Evolutionary conservation across 805 yeast species (phyloP), one percentile per base, ranked within the genome.

Genomic region (Schwanniomyces occidentalis): DNA sequence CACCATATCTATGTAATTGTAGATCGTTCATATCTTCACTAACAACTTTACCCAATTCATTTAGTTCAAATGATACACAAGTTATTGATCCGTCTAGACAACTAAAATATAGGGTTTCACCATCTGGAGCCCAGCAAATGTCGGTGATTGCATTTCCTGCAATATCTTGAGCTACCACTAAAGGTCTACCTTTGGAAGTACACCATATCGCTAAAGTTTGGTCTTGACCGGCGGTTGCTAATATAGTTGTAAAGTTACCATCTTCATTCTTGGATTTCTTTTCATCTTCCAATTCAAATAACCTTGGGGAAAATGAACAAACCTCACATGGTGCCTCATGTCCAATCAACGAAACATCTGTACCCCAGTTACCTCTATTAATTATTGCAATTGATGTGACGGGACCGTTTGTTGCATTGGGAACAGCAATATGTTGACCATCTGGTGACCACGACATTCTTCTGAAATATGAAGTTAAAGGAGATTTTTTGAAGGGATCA

Each of bases 141-240:
- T 91, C 99, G 0, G 96, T 88, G 19, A 93, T 82, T 0, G 96
- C 75, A 45, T 85, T 87, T 24, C 71, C 67, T 3, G 84, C 75
- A 10, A 91, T 73, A 43, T 90, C 95, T 25, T 77, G 77, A 1
- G 90, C 86, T 6, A 89, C 86, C 8, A 85, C 73, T 31, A 93
- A 58, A 1, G 99, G 98, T 32, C 86, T 71, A 4, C 89, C 75
- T 34, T 71, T 72, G 2, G 76, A 61, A 0, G 96, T 91, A 50
- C 80, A 81, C 99, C 99, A 91, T 5, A 91, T 68, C 0, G 89
- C 95, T 24, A 93, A 60, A 1, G 89, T 76, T 50, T 86, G 80
- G 59, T 91, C 99, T 60, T 91, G 98, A 8, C 98, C 98, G 9
- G 91, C 96, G 18, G 96, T 85, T 2, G 97, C 96, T n/a, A 91